phyloP scores from a whole-genome alignment of 1,284 basidiomycete genomes.

The Butyriboletus appendiculatus region DNA sequence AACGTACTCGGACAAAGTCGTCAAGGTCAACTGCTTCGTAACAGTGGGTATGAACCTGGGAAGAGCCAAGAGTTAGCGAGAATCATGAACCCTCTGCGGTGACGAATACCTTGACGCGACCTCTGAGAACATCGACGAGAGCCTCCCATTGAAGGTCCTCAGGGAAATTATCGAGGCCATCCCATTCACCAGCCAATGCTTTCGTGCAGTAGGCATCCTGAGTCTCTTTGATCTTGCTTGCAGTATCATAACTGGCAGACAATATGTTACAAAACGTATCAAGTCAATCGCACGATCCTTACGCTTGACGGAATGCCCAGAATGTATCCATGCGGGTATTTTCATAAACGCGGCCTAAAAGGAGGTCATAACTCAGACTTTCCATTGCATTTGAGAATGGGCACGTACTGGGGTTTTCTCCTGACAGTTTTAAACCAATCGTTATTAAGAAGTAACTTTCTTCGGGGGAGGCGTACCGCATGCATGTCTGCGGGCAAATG shows the following conservation, averaged over 20 bases:
- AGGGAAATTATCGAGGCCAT: slow-evolving; percentile 64
- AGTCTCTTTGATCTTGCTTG: slow-evolving; percentile 67
- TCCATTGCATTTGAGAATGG: neutral
- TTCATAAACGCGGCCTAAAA: slow-evolving; percentile 29
- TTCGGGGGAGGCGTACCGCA: slow-evolving; percentile 38
- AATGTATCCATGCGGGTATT: slow-evolving; percentile 51
- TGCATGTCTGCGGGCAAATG: slow-evolving; percentile 39
- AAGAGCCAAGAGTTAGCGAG: slow-evolving; percentile 3
- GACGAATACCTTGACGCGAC: slow-evolving; percentile 61
- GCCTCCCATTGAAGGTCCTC: slow-evolving; percentile 83
- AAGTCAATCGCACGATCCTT: slow-evolving; percentile 9
- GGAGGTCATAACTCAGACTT: neutral
- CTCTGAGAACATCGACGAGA: slow-evolving; percentile 84
- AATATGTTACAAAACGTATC: slow-evolving; percentile 1
- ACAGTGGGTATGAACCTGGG: slow-evolving; percentile 75
- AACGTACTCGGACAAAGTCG: slow-evolving; percentile 66
- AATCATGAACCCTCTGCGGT: neutral
- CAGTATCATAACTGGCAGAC: slow-evolving; percentile 58
- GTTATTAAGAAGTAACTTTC: neutral
- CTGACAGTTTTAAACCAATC: slow-evolving; percentile 6
- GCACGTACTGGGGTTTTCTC: slow-evolving; percentile 30
- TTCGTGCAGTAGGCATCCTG: slow-evolving; percentile 76
- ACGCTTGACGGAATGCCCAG: slow-evolving; percentile 56
- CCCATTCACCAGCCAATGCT: slow-evolving; percentile 61
- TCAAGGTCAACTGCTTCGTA: slow-evolving; percentile 83